Evolutionary conservation across 2,329 filamentous ascomycete species (phyloP).

Genomic region (Orbilia quercus): DNA sequence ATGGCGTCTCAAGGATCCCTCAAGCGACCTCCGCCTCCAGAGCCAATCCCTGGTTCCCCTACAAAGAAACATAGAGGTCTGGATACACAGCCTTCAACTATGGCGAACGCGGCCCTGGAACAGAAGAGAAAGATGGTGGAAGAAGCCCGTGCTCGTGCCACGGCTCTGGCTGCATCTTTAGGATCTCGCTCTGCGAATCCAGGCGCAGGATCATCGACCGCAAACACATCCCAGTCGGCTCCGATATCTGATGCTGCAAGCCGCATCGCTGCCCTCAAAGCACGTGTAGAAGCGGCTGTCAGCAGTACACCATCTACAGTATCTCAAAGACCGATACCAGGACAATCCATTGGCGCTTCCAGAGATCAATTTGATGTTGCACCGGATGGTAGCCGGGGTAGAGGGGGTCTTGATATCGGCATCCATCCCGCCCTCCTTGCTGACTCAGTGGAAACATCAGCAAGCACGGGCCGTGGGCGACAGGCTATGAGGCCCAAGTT

Average conservation of each 20-base stretch:
- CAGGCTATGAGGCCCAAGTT: conserved; percentile 67
- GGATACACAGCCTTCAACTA: conserved; percentile 23
- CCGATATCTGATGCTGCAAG: conserved; percentile 68
- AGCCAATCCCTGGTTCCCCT: conserved; percentile 42
- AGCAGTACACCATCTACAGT: conserved; percentile 64
- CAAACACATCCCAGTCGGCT: conserved; percentile 34
- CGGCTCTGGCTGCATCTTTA: conserved; percentile 58
- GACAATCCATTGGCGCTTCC: conserved; percentile 61
- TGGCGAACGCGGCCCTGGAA: conserved; percentile 51
- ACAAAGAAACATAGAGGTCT: conserved; percentile 49
- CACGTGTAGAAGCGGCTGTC: conserved; percentile 80
- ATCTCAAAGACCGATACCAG: conserved; percentile 50
- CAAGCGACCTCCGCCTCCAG: conserved; percentile 46
- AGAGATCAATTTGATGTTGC: conserved; percentile 63
- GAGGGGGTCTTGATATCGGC: conserved; percentile 78
- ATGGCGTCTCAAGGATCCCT: conserved; percentile 52
- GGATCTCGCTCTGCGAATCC: conserved; percentile 24
- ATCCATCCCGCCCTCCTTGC: conserved; percentile 78
- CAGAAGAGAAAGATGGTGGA: conserved; percentile 60
- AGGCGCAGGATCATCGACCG: conserved; percentile 20
- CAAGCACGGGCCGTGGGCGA: conserved; percentile 62
- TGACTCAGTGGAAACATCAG: conserved; percentile 66
- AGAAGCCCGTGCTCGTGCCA: conserved; percentile 59
- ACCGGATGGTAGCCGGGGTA: conserved; percentile 68
- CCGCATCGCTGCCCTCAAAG: conserved; percentile 80